phyloP scores from a whole-genome alignment of 345 rosid genomes.

The Dipteronia dyeriana region DNA sequence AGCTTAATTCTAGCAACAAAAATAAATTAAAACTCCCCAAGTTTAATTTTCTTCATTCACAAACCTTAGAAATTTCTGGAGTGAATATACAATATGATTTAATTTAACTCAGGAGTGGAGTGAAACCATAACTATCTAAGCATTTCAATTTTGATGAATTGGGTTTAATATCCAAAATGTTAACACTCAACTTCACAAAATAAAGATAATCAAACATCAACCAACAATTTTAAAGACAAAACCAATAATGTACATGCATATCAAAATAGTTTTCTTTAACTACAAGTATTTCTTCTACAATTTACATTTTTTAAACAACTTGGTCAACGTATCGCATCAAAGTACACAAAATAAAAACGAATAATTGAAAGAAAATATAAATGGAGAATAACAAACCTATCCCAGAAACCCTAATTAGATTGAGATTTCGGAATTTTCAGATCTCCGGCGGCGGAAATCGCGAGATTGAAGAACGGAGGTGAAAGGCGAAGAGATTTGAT shows the following conservation, averaged over 20 bases:
- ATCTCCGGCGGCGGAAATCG: neutral
- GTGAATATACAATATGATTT: neutral
- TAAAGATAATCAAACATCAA: neutral
- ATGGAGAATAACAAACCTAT: slow-evolving; percentile 4
- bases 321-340: neutral
- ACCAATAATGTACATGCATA: neutral
- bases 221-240: neutral
- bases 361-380: neutral
- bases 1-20: too few relatives aligned
- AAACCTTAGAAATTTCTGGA: too few relatives aligned
- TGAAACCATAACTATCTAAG: neutral
- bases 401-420: slow-evolving; percentile 18
- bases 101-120: neutral
- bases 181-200: neutral
- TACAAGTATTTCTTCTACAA: neutral
- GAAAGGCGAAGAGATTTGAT: neutral
- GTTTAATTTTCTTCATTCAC: neutral
- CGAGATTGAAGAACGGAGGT: neutral
- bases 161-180: too few relatives aligned
- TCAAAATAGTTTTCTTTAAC: neutral
- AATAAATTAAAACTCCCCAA: neutral
- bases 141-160: neutral
- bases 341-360: neutral
- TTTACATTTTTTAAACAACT: neutral
- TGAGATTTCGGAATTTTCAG: neutral